Base-by-base conservation (phyloP, 176 grass and related monocot species). In the Raddia guianensis region DNA sequence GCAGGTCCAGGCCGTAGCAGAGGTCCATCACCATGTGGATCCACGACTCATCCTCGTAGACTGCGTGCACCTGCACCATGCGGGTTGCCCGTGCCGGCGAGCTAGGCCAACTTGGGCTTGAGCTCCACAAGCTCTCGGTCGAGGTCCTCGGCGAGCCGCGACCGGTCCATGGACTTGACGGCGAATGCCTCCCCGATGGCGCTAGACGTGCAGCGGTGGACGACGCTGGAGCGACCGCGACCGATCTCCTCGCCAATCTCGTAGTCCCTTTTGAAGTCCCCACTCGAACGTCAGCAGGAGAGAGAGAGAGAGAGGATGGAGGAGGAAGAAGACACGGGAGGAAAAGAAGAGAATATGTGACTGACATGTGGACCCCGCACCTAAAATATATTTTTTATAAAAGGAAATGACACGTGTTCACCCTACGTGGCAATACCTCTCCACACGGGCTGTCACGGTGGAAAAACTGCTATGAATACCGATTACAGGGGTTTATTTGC, bases 21-120 rank as follows among this genome's bases (percentile, higher is more conserved):
- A 97, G 83, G 63, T 93, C 91, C 93, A 97, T 93, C 12, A 97
- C 93, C 46, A 53, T 57, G 72, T 97, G 93, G 6, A 87, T 89
- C 86, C 88, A 93, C 7, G 54, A 16, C 0, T 86, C 79, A 73
- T 97, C 93, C 86, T 97, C 93, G 70, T 91, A 93, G 27, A 87
- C 86, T 20, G 85, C 91, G 75, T 93, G 88, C 50, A 87, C 68
- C 84, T 91, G 94, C 11, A 93, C 94, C 2, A 90, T 91, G 32
- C 85, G 86, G 86, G 88, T 97, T 97, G 2, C 91, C 94, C 8
- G 84, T 42, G 69, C 51, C 74, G 14, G 94, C 94, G 18, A 97
- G 69, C 79, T 82, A 80, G 16, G 80, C 83, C 65, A 89, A 68
- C 84, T 95, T 95, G 1, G 80, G 81, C 78, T 95, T 90, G 32